Base-by-base conservation (phyloP, 1,284 basidiomycete species). In the Fomitopsis betulina region DNA sequence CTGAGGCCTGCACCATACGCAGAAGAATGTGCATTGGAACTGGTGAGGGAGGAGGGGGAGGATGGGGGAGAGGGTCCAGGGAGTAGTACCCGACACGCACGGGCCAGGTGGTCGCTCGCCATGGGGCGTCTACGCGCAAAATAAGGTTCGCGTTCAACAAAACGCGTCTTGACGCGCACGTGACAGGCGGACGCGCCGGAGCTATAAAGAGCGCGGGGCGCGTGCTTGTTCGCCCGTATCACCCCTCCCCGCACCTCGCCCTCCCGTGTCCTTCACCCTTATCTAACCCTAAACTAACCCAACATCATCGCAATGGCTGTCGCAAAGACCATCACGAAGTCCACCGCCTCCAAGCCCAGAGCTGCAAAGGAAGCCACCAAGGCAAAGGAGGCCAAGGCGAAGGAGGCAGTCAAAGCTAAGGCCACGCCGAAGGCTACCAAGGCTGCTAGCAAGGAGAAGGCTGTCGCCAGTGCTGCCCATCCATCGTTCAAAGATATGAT, bases 401-500 rank as follows among this genome's bases (percentile, higher is more conserved):
- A 64, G 60, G 73, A 60, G 27, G 9, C 61, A 13, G 68, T 67
- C 49, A 62, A 63, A 32, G 61, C 73, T 25, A 76, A 73, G 63
- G 60, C 79, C 55, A 67, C 73, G 33, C 61, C 73, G 27, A 76
- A 73, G 63, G 60, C 79, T 55, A 67, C 73, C 40, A 43, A 43
- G 5, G 69, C 79, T n/a, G 68, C 75, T 58, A 61, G 43, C 59
- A 67, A 40, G 57, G 56, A 65, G 58, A 65, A 61, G 25, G 53
- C 60, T 47, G 75, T 72, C 62, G 54, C 63, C 12, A 60, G 72
- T 51, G 58, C 64, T 12, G 64, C 69, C 60, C 88, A 89, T 66
- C 87, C 88, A 2, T 77, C 84, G 60, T 90, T 87, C 85, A 78
- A 85, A 65, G 87, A 90, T 53, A 89, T 90, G 86, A 87, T 90